These are phyloP conservation scores for Alternaria atra DNA, from an alignment of 2,329 filamentous ascomycete species.

Conservation along the genomic window DNA sequence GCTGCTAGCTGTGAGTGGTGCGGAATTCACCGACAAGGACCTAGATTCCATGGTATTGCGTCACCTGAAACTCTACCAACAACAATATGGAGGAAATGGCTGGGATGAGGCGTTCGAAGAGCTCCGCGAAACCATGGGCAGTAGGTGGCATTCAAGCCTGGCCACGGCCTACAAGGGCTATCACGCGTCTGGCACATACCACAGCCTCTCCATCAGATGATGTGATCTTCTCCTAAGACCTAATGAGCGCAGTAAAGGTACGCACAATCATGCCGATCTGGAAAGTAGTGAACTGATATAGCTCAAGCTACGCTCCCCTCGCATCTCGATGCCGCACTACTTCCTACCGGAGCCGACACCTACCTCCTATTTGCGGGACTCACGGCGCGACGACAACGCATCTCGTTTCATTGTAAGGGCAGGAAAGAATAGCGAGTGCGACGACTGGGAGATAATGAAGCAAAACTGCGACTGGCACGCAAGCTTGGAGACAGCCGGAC, in stretches of 20 bases:
- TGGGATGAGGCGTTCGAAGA: not conserved
- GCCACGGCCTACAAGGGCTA: not conserved
- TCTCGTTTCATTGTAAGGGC: too few species aligned
- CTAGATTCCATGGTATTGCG: not conserved
- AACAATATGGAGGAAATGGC: not conserved
- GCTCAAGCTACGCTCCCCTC: not conserved
- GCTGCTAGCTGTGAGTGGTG: not conserved
- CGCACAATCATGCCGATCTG: not conserved
- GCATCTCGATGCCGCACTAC: not conserved
- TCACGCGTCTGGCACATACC: not conserved
- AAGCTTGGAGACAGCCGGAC: not conserved
- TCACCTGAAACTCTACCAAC: not conserved
- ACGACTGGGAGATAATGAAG: not conserved
- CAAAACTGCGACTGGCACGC: not conserved
- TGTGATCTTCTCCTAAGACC: not conserved
- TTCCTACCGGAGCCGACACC: not conserved
- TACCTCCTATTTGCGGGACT: not conserved
- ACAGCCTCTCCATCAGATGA: not conserved
- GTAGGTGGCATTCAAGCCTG: not conserved
- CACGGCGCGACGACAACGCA: not conserved
- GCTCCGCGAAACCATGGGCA: not conserved
- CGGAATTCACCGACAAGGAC: not conserved
- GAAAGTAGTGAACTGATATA: not conserved
- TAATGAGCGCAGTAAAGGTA: not conserved
- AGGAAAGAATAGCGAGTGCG: too few species aligned